Evolutionary conservation across 371 early-diverging fungal species (phyloP), one percentile per base, ranked within the genome.

Genomic region (Dinochytrium kinnereticum): DNA sequence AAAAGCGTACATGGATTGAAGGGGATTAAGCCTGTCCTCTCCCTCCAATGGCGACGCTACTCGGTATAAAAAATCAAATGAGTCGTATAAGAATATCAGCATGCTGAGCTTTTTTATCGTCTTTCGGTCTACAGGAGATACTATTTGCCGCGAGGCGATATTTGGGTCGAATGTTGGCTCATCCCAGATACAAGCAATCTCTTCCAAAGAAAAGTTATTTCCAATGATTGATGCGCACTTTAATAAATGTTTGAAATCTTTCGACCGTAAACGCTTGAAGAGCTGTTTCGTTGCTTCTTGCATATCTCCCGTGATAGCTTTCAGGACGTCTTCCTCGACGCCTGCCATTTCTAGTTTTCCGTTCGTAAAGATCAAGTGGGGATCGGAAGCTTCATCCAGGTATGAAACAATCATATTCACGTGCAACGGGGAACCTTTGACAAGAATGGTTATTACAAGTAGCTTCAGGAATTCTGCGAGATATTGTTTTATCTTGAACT

Each of bases 231-330:
- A 5, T 13, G 70, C 70, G 34, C 70, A 70, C 24, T 53, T 21
- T 13, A 70, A 33, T 30, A 70, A 70, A 28, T 36, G 57, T 39
- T 70, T 31, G 26, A 70, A 70, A 13, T 70, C 70, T 53, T 33
- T 53, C 1, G 70, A 70, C 26, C 37, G 30, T 7, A 70, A 1
- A 5, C 2, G 1, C 26, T 70, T 38, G 31, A 53, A 70, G 26
- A 53, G 55, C 34, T 37, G 37, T 2, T 21, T 3, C 37, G 34
- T 28, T 34, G 59, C 39, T n/a, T 70, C 55, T 2, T 2, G 1
- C 59, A 70, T 57, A 15, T 53, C 26, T 30, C 59, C 55, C 31
- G 53, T 19, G 1, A 53, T 55, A 1, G 59, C 37, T 2, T 31
- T 2, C 34, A 70, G 59, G 31, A 40, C 30, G 28, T 19, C 64